phyloP scores from a whole-genome alignment of 148 eudicot genomes.

The Chenopodium suecicum region DNA sequence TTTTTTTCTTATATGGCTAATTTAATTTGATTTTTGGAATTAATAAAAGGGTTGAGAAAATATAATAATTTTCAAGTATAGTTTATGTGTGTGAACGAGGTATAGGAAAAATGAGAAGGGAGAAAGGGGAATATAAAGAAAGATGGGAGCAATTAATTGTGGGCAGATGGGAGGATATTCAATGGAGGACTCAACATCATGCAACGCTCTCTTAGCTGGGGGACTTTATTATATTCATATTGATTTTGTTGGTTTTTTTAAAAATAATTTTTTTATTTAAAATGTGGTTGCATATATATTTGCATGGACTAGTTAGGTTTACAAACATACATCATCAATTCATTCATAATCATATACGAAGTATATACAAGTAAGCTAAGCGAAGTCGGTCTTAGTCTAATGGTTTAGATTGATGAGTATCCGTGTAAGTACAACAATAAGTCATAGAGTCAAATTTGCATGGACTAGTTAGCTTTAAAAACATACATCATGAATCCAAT shows the following conservation, averaged over 20 bases:
- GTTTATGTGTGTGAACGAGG: not conserved
- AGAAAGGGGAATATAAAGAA: conserved; percentile 27
- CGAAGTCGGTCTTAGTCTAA: too few species aligned
- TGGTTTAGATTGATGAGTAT: too few species aligned
- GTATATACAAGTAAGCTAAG: too few species aligned
- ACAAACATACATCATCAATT: not conserved
- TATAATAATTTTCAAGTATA: not conserved
- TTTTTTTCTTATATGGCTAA: not conserved
- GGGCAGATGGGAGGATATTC: conserved; percentile 55
- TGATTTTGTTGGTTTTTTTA: not conserved
- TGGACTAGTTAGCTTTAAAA: not conserved
- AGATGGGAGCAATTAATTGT: conserved; percentile 41
- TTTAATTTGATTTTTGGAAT: not conserved
- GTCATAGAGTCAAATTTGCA: not conserved
- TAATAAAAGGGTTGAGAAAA: not conserved
- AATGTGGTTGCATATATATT: not conserved
- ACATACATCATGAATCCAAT: not conserved
- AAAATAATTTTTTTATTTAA: not conserved
- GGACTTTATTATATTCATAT: conserved; percentile 22
- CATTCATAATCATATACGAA: not conserved
- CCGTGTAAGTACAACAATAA: too few species aligned
- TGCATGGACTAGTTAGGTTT: conserved; percentile 10
- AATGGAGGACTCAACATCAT: conserved; percentile 48
- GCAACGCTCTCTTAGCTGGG: conserved; percentile 66
- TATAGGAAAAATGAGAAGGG: not conserved